A percentile compares a stretch with the other conserved stretches of the same genome.
These are phyloP conservation scores for Claviceps capensis DNA, from an alignment of 2,329 filamentous ascomycete genomes.

Conservation along the genomic window DNA sequence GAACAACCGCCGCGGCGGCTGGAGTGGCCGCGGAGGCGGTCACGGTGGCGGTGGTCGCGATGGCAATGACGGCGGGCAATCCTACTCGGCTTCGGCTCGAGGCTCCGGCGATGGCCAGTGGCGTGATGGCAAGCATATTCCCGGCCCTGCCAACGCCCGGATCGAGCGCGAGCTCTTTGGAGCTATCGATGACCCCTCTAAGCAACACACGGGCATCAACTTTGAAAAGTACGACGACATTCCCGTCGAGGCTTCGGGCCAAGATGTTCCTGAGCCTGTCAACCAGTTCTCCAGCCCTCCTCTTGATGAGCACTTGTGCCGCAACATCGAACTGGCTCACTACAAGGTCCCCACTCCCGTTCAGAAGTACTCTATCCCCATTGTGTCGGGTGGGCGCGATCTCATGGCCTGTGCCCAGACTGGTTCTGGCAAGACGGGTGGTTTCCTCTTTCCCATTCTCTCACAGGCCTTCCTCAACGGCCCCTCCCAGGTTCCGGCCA, in stretches of 20 bases:
- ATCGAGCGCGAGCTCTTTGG: conserved; percentile 94
- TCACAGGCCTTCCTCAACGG: conserved; percentile 94
- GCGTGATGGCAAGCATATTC: conserved; percentile 92
- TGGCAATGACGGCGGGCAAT: conserved; percentile 36
- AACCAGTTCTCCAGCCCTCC: conserved; percentile 86
- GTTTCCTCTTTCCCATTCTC: conserved; percentile 97
- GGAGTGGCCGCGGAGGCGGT: conserved; percentile 21
- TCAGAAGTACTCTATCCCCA: conserved; percentile 98
- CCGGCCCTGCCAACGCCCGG: conserved; percentile 77
- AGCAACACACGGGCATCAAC: conserved; percentile 98
- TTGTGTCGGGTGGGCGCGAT: conserved; percentile 95
- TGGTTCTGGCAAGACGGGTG: conserved; percentile 98
- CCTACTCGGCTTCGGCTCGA: conserved; percentile 45
- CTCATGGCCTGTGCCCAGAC: conserved; percentile 99
- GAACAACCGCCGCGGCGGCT: conserved; percentile 20
- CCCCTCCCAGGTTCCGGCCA: conserved; percentile 54
- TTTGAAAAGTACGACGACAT: conserved; percentile 99
- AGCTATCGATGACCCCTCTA: conserved; percentile 75
- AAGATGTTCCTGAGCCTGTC: conserved; percentile 85
- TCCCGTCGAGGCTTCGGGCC: conserved; percentile 90
- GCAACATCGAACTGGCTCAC: conserved; percentile 84
- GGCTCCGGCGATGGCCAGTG: conserved; percentile 93
- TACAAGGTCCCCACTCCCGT: conserved; percentile 96
- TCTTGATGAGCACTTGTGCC: conserved; percentile 82
- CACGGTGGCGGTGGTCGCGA: conserved; percentile 18